Conservation (phyloP, 139 green algal genomes). For the Chlorella sp. region DNA sequence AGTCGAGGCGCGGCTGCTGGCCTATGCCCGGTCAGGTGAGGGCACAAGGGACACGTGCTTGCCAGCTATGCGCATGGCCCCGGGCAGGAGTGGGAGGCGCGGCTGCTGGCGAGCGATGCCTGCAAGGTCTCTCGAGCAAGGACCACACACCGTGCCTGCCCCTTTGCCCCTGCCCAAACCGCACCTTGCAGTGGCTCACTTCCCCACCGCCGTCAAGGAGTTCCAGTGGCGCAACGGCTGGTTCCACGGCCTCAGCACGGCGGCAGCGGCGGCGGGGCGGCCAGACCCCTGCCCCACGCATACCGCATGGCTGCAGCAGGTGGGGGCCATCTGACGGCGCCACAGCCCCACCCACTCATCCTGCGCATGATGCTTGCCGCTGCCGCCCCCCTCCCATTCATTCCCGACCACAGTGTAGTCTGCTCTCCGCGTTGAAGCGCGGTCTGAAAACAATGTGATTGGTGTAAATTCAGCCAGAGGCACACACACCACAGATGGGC, state of each 20-base stretch:
- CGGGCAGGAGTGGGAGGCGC: background rate
- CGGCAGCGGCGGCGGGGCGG: constrained; percentile 57
- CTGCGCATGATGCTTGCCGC: no score
- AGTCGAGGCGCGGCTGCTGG: constrained; percentile 81
- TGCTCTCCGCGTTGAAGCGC: no score
- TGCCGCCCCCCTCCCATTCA: no score
- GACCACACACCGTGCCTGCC: no score
- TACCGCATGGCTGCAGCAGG: constrained; percentile 82
- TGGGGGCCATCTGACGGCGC: constrained; percentile 76
- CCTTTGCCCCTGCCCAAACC: no score
- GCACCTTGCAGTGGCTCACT: constrained; percentile 87
- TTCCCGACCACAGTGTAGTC: no score
- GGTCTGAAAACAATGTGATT: no score
- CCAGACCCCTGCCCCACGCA: constrained; percentile 93
- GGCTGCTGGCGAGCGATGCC: background rate
- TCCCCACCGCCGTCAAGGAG: constrained; percentile 98
- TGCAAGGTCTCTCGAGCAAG: no score
- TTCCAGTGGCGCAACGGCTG: constrained; percentile 98
- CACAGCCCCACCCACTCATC: no score
- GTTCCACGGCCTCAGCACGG: constrained; percentile 83
- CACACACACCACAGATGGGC: no score
- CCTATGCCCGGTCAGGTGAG: constrained; percentile 72
- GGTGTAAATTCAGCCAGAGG: no score
- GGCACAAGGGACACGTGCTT: background rate
- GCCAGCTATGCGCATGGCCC: no score